A percentile compares a stretch with the other conserved stretches of the same genome.
These are phyloP conservation scores for Neurospora sp. DNA, from an alignment of 2,329 filamentous ascomycete genomes.

Conservation along the genomic window DNA sequence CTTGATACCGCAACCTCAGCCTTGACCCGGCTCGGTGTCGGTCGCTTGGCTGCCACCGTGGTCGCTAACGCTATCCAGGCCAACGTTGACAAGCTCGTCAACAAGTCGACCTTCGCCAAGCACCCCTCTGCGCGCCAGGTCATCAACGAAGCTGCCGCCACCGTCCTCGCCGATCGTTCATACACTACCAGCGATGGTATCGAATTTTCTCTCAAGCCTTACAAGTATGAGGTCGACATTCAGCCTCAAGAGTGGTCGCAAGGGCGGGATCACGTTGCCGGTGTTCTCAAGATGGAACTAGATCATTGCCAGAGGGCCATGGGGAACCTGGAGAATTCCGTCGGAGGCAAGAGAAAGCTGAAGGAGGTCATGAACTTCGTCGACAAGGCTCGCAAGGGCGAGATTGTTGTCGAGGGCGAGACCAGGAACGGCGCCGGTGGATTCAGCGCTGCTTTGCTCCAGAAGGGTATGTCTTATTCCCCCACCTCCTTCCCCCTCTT, in stretches of 20 bases:
- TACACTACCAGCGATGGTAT: conserved; percentile 97
- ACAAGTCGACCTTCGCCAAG: conserved; percentile 71
- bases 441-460: conserved; percentile 79
- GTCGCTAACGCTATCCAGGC: conserved; percentile 80
- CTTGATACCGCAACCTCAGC: conserved; percentile 85
- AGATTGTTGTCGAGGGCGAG: conserved; percentile 76
- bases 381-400: conserved; percentile 78
- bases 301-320: conserved; percentile 72
- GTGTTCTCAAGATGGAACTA: conserved; percentile 78
- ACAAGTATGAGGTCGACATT: conserved; percentile 95
- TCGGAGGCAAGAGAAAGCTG: conserved; percentile 76
- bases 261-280: conserved; percentile 72
- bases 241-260: conserved; percentile 81
- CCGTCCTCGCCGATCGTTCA: conserved; percentile 85
- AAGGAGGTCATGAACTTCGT: conserved; percentile 86
- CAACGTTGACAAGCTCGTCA: conserved; percentile 70
- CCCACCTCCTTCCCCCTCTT: background rate
- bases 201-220: conserved; percentile 98
- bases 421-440: conserved; percentile 79
- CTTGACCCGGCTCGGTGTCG: conserved; percentile 88
- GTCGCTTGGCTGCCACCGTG: conserved; percentile 82
- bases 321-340: conserved; percentile 61
- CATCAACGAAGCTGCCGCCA: conserved; percentile 84
- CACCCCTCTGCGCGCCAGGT: conserved; percentile 89
- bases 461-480: conserved; percentile 51